Percentiles rank a stretch among this genome's conserved stretches.
Evolutionary conservation across 163 green algal species (phyloP).

Genomic region (Scenedesmus sp.): DNA sequence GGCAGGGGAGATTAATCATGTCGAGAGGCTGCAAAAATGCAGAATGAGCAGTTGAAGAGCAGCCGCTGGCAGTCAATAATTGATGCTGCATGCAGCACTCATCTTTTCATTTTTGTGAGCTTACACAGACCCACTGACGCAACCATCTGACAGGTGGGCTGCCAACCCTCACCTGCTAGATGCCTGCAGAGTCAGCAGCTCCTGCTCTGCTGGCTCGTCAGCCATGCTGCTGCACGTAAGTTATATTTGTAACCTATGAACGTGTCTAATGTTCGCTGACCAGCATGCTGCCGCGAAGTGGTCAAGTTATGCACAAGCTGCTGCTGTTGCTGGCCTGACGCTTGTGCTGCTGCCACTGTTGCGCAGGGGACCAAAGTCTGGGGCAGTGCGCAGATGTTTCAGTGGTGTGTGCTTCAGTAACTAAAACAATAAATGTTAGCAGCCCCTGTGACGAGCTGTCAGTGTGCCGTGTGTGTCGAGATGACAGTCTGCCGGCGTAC

Average conservation of each 20-base stretch:
- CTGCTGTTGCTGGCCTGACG: slow-evolving; percentile 34
- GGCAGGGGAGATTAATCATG: too few relatives aligned
- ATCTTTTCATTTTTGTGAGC: too few relatives aligned
- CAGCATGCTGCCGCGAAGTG: background rate
- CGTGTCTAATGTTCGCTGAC: background rate
- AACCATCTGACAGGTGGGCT: background rate
- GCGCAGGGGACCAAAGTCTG: background rate
- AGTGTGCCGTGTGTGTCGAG: background rate
- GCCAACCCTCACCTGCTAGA: slow-evolving; percentile 23
- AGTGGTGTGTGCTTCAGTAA: background rate
- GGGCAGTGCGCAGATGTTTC: background rate
- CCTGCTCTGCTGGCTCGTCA: slow-evolving; percentile 20
- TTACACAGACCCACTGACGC: background rate
- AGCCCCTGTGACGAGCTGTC: too few relatives aligned
- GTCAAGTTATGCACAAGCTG: background rate
- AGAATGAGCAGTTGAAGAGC: background rate
- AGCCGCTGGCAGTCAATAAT: background rate
- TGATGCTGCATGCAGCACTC: background rate
- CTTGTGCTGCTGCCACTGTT: slow-evolving; percentile 15
- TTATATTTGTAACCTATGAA: background rate
- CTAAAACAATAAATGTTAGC: background rate
- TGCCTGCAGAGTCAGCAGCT: slow-evolving; percentile 33
- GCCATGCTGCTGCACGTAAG: slow-evolving; percentile 11
- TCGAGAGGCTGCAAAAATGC: too few relatives aligned
- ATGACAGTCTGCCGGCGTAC: background rate